A percentile compares a stretch with the other conserved stretches of the same genome.
Evolutionary conservation across 352 stramenopile species (phyloP).

Genomic region (Phytophthora fragariaefolia): DNA sequence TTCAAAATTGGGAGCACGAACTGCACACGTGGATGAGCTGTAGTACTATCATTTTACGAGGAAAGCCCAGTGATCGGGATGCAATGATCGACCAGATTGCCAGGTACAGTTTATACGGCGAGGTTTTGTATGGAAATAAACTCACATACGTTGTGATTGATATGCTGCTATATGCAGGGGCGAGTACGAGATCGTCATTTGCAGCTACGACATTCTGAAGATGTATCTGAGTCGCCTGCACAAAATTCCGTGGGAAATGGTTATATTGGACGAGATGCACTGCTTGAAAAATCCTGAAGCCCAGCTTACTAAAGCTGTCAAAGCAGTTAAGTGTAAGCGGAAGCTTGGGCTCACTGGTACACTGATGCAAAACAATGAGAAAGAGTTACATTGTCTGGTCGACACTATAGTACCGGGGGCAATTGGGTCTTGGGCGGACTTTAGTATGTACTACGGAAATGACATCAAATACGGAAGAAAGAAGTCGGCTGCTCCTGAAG

Average conservation of each 20-base stretch:
- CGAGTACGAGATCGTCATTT: conserved; percentile 83
- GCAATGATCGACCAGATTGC: conserved; percentile 67
- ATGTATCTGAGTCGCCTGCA: conserved; percentile 84
- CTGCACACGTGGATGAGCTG: conserved; percentile 95
- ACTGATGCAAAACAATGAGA: conserved; percentile 90
- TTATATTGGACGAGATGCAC: conserved; percentile 99
- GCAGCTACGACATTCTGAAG: conserved; percentile 92
- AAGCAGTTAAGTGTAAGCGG: conserved; percentile 59
- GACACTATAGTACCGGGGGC: conserved; percentile 75
- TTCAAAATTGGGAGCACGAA: conserved; percentile 99
- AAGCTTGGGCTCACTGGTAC: conserved; percentile 91
- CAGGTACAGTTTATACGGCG: conserved; percentile 47
- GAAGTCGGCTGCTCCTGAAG: conserved; percentile 72
- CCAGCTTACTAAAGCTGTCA: conserved; percentile 89
- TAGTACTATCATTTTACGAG: conserved; percentile 65
- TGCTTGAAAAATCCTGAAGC: conserved; percentile 97
- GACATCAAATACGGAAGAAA: conserved; percentile 88
- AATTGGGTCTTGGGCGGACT: conserved; percentile 69
- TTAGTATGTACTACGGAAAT: conserved; percentile 79
- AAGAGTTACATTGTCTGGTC: conserved; percentile 80
- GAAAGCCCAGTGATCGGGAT: conserved; percentile 61
- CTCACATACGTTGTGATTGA: background rate
- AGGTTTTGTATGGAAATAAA: conserved; percentile 4
- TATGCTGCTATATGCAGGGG: conserved; percentile 42
- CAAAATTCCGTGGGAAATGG: conserved; percentile 88